These are phyloP conservation scores for Debaryomycetaceae sp. DNA, from an alignment of 1,139 yeast genomes.

Conservation along the genomic window DNA sequence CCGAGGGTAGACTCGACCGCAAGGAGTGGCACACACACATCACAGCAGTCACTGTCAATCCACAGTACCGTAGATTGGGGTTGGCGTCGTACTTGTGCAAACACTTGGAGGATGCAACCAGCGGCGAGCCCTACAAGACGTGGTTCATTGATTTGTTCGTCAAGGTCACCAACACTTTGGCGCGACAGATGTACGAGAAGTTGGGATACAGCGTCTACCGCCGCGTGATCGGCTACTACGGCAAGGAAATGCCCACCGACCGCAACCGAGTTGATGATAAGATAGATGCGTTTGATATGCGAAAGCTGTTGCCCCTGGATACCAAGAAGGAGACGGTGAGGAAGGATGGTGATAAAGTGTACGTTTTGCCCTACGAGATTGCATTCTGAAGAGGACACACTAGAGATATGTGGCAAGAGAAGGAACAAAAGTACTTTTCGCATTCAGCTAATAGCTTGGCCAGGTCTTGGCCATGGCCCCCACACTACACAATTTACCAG, in stretches of 20 bases:
- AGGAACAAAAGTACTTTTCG: background rate
- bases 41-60: constrained; percentile 90
- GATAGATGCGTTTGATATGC: constrained; percentile 87
- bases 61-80: constrained; percentile 78
- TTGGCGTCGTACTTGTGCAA: constrained; percentile 75
- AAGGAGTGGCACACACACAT: constrained; percentile 96
- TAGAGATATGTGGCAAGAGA: background rate
- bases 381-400: constrained; percentile 25
- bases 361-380: constrained; percentile 62
- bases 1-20: constrained; percentile 66
- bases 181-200: constrained; percentile 77
- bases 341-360: constrained; percentile 51
- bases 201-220: constrained; percentile 82
- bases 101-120: constrained; percentile 67
- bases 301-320: constrained; percentile 61
- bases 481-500: constrained; percentile 1
- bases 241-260: constrained; percentile 44
- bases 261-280: constrained; percentile 51
- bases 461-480: background rate
- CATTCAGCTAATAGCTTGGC: background rate
- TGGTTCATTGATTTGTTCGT: constrained; percentile 89
- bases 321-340: constrained; percentile 46
- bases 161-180: constrained; percentile 75
- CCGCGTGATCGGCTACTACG: constrained; percentile 88
- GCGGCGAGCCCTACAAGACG: constrained; percentile 62